Conservation (phyloP, 2,329 filamentous ascomycete species). For the Cladosporium austrohemisphaericum region DNA sequence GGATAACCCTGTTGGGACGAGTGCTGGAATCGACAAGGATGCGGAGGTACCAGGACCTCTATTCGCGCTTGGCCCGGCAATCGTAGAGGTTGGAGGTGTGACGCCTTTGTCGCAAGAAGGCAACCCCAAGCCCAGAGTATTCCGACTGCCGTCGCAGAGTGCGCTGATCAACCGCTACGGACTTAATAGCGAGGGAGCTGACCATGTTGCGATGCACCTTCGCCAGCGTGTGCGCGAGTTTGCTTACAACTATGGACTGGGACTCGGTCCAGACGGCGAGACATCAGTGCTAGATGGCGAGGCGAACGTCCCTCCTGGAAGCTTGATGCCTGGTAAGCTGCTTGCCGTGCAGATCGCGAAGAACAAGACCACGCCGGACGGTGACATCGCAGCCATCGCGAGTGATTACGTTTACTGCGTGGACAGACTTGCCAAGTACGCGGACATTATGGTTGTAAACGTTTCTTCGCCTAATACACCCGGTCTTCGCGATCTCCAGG, state of each 20-base stretch:
- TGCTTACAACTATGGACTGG: constrained; percentile 66
- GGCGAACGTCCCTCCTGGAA: constrained; percentile 75
- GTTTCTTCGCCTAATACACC: constrained; percentile 96
- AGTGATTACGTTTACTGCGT: constrained; percentile 87
- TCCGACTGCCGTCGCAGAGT: constrained; percentile 76
- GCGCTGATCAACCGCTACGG: constrained; percentile 95
- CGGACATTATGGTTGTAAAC: constrained; percentile 96
- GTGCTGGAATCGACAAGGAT: constrained; percentile 93
- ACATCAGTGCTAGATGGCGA: constrained; percentile 71
- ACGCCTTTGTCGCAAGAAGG: constrained; percentile 84
- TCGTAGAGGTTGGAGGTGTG: constrained; percentile 89
- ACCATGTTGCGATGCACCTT: constrained; percentile 75
- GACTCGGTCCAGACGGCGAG: constrained; percentile 61
- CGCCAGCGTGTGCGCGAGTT: constrained; percentile 74
- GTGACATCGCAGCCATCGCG: constrained; percentile 75
- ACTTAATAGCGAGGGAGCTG: constrained; percentile 86
- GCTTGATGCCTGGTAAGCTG: constrained; percentile 68
- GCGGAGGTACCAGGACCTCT: constrained; percentile 82
- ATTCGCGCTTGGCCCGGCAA: constrained; percentile 75
- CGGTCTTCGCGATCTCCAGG: constrained; percentile 81
- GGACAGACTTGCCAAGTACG: constrained; percentile 74
- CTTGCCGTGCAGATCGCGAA: constrained; percentile 93
- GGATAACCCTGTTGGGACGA: constrained; percentile 85
- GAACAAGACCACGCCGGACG: constrained; percentile 87
- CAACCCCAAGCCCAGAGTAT: constrained; percentile 84